phyloP scores from a whole-genome alignment of 75 land plant genomes.

The Cunninghamia lanceolata region DNA sequence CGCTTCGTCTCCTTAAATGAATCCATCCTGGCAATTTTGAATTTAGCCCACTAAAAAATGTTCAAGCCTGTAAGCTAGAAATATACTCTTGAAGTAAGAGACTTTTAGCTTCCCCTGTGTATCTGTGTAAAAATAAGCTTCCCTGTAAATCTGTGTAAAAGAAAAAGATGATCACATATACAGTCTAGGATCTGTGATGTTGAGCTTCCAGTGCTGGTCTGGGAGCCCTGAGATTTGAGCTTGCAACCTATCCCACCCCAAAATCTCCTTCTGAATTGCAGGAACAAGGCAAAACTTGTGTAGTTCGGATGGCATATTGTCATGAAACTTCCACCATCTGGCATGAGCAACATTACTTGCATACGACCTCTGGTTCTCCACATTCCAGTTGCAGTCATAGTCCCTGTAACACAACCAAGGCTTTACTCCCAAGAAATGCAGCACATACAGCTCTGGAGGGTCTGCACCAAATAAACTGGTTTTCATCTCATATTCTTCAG shows the following conservation, averaged over 20 bases:
- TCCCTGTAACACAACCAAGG: slow-evolving; percentile 45
- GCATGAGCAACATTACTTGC: slow-evolving; percentile 40
- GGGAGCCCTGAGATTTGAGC: slow-evolving; percentile 16
- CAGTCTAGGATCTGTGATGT: slow-evolving; percentile 31
- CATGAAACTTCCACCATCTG: slow-evolving; percentile 29
- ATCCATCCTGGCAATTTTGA: no score
- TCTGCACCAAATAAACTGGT: slow-evolving; percentile 64
- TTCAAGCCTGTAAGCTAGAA: no score
- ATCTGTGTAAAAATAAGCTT: no score
- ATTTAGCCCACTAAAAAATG: no score
- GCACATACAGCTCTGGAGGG: slow-evolving; percentile 51
- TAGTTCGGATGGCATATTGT: slow-evolving; percentile 17
- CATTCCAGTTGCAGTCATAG: slow-evolving; percentile 47
- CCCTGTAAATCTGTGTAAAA: not conserved
- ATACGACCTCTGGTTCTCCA: slow-evolving; percentile 22
- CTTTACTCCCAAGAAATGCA: slow-evolving; percentile 41
- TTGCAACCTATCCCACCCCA: slow-evolving; percentile 24
- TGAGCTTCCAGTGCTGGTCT: slow-evolving; percentile 29
- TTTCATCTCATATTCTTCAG: slow-evolving; percentile 41
- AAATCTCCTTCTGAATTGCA: slow-evolving; percentile 14
- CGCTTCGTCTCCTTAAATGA: no score
- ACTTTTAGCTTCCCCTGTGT: not conserved
- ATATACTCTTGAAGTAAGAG: no score
- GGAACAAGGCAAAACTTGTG: slow-evolving; percentile 24
- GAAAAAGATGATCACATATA: not conserved